Evolutionary conservation across 495 filamentous ascomycete species (phyloP).

Genomic region (Evernia prunastri): DNA sequence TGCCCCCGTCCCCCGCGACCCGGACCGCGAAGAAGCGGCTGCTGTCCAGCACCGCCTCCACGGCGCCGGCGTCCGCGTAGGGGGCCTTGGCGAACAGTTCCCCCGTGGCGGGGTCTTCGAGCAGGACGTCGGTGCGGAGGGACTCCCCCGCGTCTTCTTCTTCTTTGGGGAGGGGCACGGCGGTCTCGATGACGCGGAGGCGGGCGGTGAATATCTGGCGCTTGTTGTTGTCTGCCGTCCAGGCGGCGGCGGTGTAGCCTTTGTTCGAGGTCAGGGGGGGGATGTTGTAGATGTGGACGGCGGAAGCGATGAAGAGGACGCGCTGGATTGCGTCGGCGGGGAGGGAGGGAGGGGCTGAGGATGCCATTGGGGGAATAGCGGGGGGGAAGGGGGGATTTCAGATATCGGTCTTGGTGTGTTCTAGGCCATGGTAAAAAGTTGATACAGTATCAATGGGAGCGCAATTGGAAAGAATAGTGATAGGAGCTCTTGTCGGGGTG

Average conservation of each 20-base stretch:
- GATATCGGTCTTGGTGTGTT: neutral
- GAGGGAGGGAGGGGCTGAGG: constrained; percentile 7
- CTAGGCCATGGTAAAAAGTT: neutral
- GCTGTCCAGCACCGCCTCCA: constrained; percentile 67
- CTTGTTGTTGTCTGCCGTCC: constrained; percentile 62
- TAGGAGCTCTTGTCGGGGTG: neutral
- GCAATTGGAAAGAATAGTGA: neutral
- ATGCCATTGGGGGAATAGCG: neutral
- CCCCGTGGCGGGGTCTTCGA: constrained; percentile 65
- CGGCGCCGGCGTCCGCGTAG: constrained; percentile 50
- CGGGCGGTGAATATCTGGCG: constrained; percentile 77
- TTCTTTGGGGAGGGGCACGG: constrained; percentile 40
- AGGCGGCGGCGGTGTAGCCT: constrained; percentile 66
- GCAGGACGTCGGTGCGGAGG: constrained; percentile 62
- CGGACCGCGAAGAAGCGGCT: constrained; percentile 73
- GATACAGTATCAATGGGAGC: neutral
- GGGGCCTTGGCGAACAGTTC: constrained; percentile 74
- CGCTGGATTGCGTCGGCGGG: constrained; percentile 68
- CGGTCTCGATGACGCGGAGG: constrained; percentile 70
- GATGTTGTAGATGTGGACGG: constrained; percentile 74
- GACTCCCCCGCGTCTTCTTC: constrained; percentile 40
- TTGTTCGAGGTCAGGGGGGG: constrained; percentile 62
- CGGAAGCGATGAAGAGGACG: constrained; percentile 61
- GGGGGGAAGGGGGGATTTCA: neutral
- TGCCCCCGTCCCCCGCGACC: constrained; percentile 60